A percentile compares a stretch with the other conserved stretches of the same genome.
Evolutionary conservation across 2,329 filamentous ascomycete species (phyloP).

Genomic region (Neoascochyta sp.): DNA sequence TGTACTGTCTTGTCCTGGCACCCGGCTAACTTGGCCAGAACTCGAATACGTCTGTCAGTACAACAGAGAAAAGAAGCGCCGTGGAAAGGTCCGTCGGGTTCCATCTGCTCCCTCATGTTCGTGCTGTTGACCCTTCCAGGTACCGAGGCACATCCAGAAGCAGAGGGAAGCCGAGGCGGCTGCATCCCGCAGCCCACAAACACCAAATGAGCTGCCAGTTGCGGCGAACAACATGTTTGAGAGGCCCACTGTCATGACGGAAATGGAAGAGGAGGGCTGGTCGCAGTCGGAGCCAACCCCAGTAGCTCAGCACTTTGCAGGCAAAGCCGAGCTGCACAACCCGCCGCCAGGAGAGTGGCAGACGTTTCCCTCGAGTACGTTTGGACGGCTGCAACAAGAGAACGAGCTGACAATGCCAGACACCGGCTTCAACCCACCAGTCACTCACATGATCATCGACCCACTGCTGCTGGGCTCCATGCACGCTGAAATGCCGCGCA

Average conservation of each 20-base stretch:
- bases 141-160: slow-evolving; percentile 39
- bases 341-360: slow-evolving; percentile 31
- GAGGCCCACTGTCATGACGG: slow-evolving; percentile 22
- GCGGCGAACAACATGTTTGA: slow-evolving; percentile 26
- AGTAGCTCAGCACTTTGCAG: slow-evolving; percentile 31
- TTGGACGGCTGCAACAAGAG: background rate
- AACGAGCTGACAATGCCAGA: slow-evolving; percentile 10
- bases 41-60: slow-evolving; percentile 88
- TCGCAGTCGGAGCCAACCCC: slow-evolving; percentile 35
- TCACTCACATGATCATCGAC: slow-evolving; percentile 39
- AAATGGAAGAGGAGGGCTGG: slow-evolving; percentile 39
- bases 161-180: slow-evolving; percentile 35
- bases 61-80: slow-evolving; percentile 85
- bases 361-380: slow-evolving; percentile 26
- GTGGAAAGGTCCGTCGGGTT: slow-evolving; percentile 79
- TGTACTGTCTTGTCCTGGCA: background rate
- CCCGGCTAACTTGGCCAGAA: slow-evolving; percentile 52
- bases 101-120: background rate
- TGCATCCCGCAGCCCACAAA: slow-evolving; percentile 23
- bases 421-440: slow-evolving; percentile 26
- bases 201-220: slow-evolving; percentile 25
- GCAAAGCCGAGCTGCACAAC: slow-evolving; percentile 23
- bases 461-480: slow-evolving; percentile 35
- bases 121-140: slow-evolving; percentile 20
- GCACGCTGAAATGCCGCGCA: slow-evolving; percentile 31